These are phyloP conservation scores for Coemansia pectinata DNA, from an alignment of 192 early-diverging fungal genomes.

Conservation along the genomic window DNA sequence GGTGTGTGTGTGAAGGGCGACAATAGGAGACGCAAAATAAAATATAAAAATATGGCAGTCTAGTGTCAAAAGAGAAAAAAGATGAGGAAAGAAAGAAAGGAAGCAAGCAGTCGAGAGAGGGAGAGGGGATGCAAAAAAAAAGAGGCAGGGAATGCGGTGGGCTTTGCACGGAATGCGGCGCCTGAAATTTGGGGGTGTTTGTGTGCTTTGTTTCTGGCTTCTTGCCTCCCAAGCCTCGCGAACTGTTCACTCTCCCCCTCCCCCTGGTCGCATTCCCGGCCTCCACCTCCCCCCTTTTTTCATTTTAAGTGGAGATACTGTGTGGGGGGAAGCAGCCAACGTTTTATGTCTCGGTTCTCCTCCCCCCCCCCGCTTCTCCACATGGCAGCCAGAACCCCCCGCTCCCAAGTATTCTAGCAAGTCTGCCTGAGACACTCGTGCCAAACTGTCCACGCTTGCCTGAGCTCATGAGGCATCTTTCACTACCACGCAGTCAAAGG, in stretches of 20 bases:
- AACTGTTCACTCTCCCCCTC: neutral
- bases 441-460: neutral
- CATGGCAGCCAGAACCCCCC: neutral
- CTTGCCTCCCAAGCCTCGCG: neutral
- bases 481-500: neutral
- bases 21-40: conserved; percentile 2
- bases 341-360: neutral
- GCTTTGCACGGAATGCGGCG: neutral
- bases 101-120: conserved; percentile 2
- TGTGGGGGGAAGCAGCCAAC: neutral
- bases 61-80: neutral
- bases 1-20: neutral
- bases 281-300: neutral
- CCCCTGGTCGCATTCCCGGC: conserved; percentile 3
- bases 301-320: neutral
- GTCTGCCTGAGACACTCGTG: neutral
- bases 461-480: neutral
- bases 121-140: neutral
- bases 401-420: neutral
- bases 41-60: neutral
- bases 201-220: conserved; percentile 3
- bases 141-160: neutral
- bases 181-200: neutral
- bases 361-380: neutral
- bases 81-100: neutral